Percentiles rank a stretch among this genome's conserved stretches.
Conservation (phyloP, 2,329 filamentous ascomycete species). For the Phyllosticta paracitricarpa region DNA sequence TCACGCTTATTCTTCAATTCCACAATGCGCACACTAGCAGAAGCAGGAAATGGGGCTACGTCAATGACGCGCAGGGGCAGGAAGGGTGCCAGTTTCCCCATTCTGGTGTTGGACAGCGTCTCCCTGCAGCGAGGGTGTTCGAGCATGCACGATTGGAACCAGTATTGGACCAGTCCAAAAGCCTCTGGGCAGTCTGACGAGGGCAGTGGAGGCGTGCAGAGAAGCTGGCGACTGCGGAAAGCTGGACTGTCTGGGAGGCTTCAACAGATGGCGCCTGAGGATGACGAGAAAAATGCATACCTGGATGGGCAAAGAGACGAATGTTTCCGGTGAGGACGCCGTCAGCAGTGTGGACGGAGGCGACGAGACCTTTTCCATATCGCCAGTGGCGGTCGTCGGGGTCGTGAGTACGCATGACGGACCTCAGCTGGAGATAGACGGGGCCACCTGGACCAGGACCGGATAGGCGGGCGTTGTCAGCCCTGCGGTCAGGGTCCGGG, state of each 20-base stretch:
- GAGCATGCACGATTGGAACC: slow-evolving; percentile 15
- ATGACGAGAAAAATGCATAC: slow-evolving; percentile 10
- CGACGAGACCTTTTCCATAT: slow-evolving; percentile 14
- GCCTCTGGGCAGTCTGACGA: slow-evolving; percentile 18
- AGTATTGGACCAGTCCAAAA: slow-evolving; percentile 15
- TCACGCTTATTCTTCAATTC: slow-evolving; percentile 10
- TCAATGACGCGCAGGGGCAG: slow-evolving; percentile 17
- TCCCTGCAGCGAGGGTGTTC: slow-evolving; percentile 14
- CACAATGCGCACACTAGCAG: slow-evolving; percentile 13
- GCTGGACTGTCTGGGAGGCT: slow-evolving; percentile 15
- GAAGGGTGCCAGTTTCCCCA: slow-evolving; percentile 10
- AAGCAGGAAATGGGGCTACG: slow-evolving; percentile 11
- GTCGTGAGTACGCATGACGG: slow-evolving; percentile 12
- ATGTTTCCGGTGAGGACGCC: slow-evolving; percentile 14
- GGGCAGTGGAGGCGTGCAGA: slow-evolving; percentile 13
- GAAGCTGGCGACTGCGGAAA: slow-evolving; percentile 15
- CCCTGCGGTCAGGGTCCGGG: background rate
- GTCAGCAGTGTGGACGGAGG: slow-evolving; percentile 16
- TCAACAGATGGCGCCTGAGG: slow-evolving; percentile 8
- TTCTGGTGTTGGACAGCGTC: slow-evolving; percentile 14
- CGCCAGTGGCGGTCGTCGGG: background rate
- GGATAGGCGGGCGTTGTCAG: slow-evolving; percentile 11
- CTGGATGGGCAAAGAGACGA: slow-evolving; percentile 14
- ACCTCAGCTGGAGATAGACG: slow-evolving; percentile 16
- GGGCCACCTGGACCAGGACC: slow-evolving; percentile 7